Conservation (phyloP, 108 stramenopile species). For the Phaeodactylum tricornutum region DNA sequence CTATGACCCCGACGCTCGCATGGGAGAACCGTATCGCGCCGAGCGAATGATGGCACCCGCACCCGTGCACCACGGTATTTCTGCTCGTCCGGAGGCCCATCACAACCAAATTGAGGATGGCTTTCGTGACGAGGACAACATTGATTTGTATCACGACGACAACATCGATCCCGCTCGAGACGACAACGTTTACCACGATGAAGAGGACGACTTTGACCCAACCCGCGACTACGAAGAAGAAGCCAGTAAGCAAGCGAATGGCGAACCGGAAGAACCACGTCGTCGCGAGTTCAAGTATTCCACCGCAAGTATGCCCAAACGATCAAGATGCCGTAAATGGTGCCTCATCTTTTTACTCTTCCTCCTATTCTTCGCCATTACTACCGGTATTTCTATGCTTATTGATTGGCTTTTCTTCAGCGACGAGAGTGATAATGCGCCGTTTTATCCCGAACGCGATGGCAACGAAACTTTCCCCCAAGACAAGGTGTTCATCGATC, state of each 20-base stretch:
- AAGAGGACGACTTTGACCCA: slow-evolving; percentile 7
- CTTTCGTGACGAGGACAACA: neutral
- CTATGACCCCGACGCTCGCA: too few species aligned
- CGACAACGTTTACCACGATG: neutral
- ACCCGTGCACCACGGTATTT: too few species aligned
- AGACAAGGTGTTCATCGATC: neutral
- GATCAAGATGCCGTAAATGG: neutral
- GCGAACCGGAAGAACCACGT: neutral
- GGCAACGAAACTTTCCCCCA: slow-evolving; percentile 3
- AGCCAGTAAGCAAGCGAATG: neutral
- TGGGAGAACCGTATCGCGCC: too few species aligned
- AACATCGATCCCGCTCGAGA: neutral
- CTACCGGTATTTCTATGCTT: slow-evolving; percentile 1
- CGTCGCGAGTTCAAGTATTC: slow-evolving; percentile 10
- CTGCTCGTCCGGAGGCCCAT: too few species aligned
- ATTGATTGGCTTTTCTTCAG: slow-evolving; percentile 6
- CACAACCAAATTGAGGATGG: too few species aligned
- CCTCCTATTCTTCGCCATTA: slow-evolving; percentile 1
- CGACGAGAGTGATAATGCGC: neutral
- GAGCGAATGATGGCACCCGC: too few species aligned
- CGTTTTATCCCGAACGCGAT: neutral
- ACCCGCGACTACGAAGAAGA: neutral
- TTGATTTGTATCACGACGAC: slow-evolving; percentile 3
- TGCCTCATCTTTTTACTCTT: slow-evolving; percentile 5
- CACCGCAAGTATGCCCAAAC: slow-evolving; percentile 3